Evolutionary conservation across 73 alveolate genomes (phyloP).

Genomic region (Paramecium sexaurelia): DNA sequence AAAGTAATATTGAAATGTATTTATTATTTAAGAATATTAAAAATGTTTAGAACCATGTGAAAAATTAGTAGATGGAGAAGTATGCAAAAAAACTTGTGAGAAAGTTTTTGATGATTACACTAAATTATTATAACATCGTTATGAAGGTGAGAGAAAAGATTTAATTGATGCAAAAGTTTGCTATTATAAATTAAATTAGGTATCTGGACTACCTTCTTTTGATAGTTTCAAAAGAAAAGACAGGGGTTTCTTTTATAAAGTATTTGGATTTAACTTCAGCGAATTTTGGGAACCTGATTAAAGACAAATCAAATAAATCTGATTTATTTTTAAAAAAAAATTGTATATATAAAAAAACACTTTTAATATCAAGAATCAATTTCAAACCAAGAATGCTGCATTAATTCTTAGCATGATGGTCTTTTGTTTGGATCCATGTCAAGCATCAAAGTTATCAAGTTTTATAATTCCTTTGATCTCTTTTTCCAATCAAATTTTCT

Average conservation of each 20-base stretch:
- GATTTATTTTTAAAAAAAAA: background rate
- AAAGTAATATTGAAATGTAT: background rate
- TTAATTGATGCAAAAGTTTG: conserved; percentile 34
- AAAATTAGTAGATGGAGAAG: background rate
- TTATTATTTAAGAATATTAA: background rate
- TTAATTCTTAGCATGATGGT: conserved; percentile 58
- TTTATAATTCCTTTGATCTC: conserved; percentile 67
- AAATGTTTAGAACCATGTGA: background rate
- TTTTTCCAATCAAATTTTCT: conserved; percentile 81
- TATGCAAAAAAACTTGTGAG: conserved; percentile 2
- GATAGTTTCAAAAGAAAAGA: conserved; percentile 49
- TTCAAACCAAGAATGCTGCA: conserved; percentile 61
- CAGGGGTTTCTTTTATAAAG: conserved; percentile 9
- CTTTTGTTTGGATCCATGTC: conserved; percentile 65
- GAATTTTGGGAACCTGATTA: conserved; percentile 54
- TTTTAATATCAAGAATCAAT: conserved; percentile 27
- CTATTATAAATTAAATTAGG: background rate
- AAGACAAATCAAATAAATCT: background rate
- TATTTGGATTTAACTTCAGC: conserved; percentile 12
- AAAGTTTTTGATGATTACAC: conserved; percentile 9
- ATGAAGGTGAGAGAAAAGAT: conserved; percentile 37
- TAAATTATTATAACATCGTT: background rate
- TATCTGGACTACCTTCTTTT: background rate
- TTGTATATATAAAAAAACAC: background rate
- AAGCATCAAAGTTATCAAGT: conserved; percentile 52